Evolutionary conservation across 768 basidiomycete species (phyloP).

Genomic region (Psilocybe sp.): DNA sequence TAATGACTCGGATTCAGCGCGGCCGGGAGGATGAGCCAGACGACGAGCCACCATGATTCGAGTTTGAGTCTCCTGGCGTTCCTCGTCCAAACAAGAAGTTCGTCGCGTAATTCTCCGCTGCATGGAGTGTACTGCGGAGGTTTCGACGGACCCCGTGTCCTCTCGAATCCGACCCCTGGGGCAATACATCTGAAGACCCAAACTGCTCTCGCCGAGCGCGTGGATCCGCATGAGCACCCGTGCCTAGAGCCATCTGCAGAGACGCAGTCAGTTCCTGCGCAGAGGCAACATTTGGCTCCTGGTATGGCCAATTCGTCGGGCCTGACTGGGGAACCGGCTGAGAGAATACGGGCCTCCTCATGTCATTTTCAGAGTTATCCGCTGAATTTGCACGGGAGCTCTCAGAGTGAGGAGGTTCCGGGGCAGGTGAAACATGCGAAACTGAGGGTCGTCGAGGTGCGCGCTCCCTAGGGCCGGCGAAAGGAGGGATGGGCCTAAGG

Average conservation of each 20-base stretch:
- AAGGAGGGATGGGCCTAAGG: neutral
- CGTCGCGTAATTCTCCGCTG: conserved; percentile 68
- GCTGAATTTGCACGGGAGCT: conserved; percentile 17
- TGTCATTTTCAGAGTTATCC: conserved; percentile 9
- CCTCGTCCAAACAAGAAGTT: conserved; percentile 62
- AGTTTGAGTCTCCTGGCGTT: conserved; percentile 1
- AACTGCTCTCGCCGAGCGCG: conserved; percentile 18
- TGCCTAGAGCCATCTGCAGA: conserved; percentile 24
- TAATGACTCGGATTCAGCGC: no score
- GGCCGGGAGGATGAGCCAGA: no score
- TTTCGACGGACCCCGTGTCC: conserved; percentile 61
- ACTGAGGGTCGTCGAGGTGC: conserved; percentile 17
- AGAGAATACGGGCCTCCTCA: conserved; percentile 4
- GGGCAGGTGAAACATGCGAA: conserved; percentile 10
- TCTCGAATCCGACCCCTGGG: conserved; percentile 24
- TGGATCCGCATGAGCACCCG: conserved; percentile 3
- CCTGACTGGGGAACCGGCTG: conserved; percentile 6
- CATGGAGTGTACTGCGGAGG: conserved; percentile 63
- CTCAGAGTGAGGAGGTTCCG: conserved; percentile 10
- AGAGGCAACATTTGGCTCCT: conserved; percentile 9
- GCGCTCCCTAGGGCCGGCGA: conserved; percentile 9
- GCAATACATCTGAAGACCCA: neutral
- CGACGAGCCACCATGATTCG: no score
- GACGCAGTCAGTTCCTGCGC: conserved; percentile 35
- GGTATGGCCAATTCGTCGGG: conserved; percentile 11